Evolutionary conservation across 2,329 filamentous ascomycete genomes (phyloP).

Genomic region (Coccinonectria pachysandricola): DNA sequence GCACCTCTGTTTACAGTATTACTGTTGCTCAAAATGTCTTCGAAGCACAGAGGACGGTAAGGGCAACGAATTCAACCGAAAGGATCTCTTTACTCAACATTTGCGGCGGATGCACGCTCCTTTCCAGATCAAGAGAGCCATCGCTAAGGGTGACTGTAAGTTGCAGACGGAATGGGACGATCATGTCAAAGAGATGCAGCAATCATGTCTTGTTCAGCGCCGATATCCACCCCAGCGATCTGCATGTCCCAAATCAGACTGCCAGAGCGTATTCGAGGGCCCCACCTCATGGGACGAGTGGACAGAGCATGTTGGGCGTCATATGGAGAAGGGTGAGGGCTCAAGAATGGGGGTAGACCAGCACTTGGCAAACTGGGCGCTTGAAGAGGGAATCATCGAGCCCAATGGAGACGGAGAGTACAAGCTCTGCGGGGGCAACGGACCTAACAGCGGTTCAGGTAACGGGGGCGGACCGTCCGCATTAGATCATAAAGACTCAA

Average conservation of each 20-base stretch:
- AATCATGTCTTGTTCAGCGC: conserved; percentile 60
- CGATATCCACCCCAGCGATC: conserved; percentile 61
- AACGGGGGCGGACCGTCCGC: conserved; percentile 8
- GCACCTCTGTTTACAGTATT: conserved; percentile 63
- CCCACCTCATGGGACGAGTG: conserved; percentile 74
- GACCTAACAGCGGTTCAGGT: conserved; percentile 10
- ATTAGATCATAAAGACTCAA: conserved; percentile 19
- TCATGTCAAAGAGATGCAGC: conserved; percentile 60
- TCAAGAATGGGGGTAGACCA: conserved; percentile 45
- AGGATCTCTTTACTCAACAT: conserved; percentile 92
- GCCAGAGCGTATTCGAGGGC: conserved; percentile 60
- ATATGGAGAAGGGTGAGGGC: conserved; percentile 69
- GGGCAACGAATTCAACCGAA: conserved; percentile 75
- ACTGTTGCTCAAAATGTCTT: conserved; percentile 53
- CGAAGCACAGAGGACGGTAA: conserved; percentile 43
- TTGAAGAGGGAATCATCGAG: conserved; percentile 55
- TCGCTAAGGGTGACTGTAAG: conserved; percentile 47
- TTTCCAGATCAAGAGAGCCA: conserved; percentile 48
- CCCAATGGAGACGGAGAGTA: conserved; percentile 45
- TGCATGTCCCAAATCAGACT: conserved; percentile 62
- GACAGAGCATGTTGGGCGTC: conserved; percentile 84
- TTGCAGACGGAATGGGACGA: conserved; percentile 53
- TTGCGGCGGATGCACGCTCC: conserved; percentile 86
- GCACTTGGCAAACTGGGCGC: conserved; percentile 49
- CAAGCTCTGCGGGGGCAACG: conserved; percentile 31